These are phyloP conservation scores for Colletotrichum euphorbiae DNA, from an alignment of 2,329 filamentous ascomycete genomes.

Conservation along the genomic window DNA sequence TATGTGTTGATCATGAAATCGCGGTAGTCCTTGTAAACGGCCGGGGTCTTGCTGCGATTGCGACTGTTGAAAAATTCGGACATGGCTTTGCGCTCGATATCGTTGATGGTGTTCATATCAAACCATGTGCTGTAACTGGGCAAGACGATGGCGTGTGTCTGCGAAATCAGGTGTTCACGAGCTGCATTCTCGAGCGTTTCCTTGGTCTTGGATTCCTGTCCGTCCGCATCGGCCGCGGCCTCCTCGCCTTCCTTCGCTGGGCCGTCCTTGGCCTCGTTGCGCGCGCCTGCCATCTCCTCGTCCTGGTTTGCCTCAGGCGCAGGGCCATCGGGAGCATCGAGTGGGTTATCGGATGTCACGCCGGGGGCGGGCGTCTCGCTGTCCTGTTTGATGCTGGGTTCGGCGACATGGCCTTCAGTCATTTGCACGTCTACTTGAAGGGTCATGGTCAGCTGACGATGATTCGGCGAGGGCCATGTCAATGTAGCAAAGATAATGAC, in stretches of 20 bases:
- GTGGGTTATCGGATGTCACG: constrained; percentile 68
- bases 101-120: constrained; percentile 93
- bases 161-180: constrained; percentile 89
- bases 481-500: constrained; percentile 42
- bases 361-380: constrained; percentile 68
- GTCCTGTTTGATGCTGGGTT: constrained; percentile 70
- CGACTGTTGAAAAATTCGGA: constrained; percentile 99
- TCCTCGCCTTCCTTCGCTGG: constrained; percentile 59
- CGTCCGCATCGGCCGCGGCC: constrained; percentile 59
- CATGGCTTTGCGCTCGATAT: constrained; percentile 92
- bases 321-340: constrained; percentile 75
- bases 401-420: constrained; percentile 62
- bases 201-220: constrained; percentile 77
- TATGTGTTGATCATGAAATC: constrained; percentile 99
- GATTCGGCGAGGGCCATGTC: constrained; percentile 15
- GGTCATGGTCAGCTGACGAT: constrained; percentile 11
- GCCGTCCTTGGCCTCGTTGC: constrained; percentile 58
- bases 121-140: constrained; percentile 99
- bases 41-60: constrained; percentile 97
- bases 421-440: constrained; percentile 70
- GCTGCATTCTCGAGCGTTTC: constrained; percentile 86
- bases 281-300: constrained; percentile 82
- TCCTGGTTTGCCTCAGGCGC: constrained; percentile 75
- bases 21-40: constrained; percentile 98
- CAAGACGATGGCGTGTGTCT: constrained; percentile 95